phyloP scores from a whole-genome alignment of 1,139 yeast species.

The Spathaspora sp. region DNA sequence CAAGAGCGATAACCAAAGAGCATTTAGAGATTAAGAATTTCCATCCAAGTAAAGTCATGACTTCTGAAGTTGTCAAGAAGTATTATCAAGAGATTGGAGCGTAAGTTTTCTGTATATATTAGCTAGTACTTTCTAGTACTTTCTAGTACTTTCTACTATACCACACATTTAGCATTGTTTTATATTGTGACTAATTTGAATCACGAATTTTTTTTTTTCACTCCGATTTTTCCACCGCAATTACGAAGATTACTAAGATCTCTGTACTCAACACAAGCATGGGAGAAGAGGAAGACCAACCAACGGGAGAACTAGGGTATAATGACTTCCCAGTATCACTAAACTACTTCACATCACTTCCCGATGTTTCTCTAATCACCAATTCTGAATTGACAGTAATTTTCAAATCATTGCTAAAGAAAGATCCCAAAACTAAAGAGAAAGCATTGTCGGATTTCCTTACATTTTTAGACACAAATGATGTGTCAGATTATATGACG shows the following conservation, averaged over 20 bases:
- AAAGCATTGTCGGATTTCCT: slow-evolving; percentile 65
- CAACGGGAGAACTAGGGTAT: slow-evolving; percentile 34
- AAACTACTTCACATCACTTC: slow-evolving; percentile 75
- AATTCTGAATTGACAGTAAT: slow-evolving; percentile 62
- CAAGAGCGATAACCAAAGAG: slow-evolving; percentile 80
- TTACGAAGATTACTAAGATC: neutral
- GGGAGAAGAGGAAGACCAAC: slow-evolving; percentile 4
- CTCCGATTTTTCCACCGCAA: neutral
- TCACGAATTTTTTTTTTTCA: neutral
- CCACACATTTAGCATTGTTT: too few relatives aligned
- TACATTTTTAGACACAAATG: slow-evolving; percentile 23
- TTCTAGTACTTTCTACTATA: too few relatives aligned
- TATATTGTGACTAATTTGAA: too few relatives aligned
- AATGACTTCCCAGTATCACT: slow-evolving; percentile 69
- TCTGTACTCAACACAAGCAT: neutral
- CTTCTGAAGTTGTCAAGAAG: slow-evolving; percentile 9
- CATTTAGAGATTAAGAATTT: slow-evolving; percentile 75
- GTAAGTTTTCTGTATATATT: neutral
- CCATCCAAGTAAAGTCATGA: slow-evolving; percentile 21
- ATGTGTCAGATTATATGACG: slow-evolving; percentile 45
- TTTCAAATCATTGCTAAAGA: slow-evolving; percentile 73
- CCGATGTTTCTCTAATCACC: slow-evolving; percentile 61
- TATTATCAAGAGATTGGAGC: slow-evolving; percentile 8
- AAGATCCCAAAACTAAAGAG: slow-evolving; percentile 82
- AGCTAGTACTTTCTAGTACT: too few relatives aligned